Evolutionary conservation across 345 rosid genomes (phyloP).

Genomic region (Erysimum cheiranthoides): DNA sequence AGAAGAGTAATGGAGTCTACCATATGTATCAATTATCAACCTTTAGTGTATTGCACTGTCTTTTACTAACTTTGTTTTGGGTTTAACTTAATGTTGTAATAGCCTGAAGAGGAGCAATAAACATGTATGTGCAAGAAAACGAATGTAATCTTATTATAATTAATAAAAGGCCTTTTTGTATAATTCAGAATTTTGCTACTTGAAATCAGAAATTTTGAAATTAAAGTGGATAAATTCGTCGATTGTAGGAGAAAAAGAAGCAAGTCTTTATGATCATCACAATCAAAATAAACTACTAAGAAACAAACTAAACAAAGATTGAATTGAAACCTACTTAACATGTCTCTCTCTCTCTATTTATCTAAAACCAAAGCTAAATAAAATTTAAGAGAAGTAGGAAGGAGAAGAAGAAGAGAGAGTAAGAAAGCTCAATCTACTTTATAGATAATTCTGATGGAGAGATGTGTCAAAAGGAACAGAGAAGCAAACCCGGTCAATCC

Average conservation of each 20-base stretch:
- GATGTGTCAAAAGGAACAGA: slow-evolving; percentile 27
- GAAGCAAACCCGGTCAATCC: slow-evolving; percentile 29
- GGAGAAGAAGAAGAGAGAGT: slow-evolving; percentile 26
- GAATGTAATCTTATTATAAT: slow-evolving; percentile 27
- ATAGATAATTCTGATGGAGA: slow-evolving; percentile 35
- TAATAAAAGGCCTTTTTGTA: slow-evolving; percentile 16
- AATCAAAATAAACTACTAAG: slow-evolving; percentile 31
- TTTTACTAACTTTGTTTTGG: slow-evolving; percentile 28
- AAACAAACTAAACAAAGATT: slow-evolving; percentile 40
- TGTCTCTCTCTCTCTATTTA: slow-evolving; percentile 40
- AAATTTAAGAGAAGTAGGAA: slow-evolving; percentile 13
- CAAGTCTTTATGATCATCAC: slow-evolving; percentile 37
- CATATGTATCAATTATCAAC: slow-evolving; percentile 16
- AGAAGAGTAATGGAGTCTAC: slow-evolving; percentile 13
- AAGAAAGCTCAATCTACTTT: slow-evolving; percentile 46
- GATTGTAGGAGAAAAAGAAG: neutral
- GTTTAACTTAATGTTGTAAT: slow-evolving; percentile 25
- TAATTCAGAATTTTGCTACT: neutral
- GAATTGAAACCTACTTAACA: slow-evolving; percentile 41
- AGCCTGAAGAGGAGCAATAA: slow-evolving; percentile 32
- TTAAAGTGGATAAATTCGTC: neutral
- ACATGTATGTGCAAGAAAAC: slow-evolving; percentile 13
- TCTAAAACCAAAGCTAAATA: slow-evolving; percentile 42
- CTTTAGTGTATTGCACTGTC: slow-evolving; percentile 10
- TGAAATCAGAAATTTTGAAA: slow-evolving; percentile 3